Evolutionary conservation across 805 yeast genomes (phyloP).

Genomic region (Maudiozyma bulderi): DNA sequence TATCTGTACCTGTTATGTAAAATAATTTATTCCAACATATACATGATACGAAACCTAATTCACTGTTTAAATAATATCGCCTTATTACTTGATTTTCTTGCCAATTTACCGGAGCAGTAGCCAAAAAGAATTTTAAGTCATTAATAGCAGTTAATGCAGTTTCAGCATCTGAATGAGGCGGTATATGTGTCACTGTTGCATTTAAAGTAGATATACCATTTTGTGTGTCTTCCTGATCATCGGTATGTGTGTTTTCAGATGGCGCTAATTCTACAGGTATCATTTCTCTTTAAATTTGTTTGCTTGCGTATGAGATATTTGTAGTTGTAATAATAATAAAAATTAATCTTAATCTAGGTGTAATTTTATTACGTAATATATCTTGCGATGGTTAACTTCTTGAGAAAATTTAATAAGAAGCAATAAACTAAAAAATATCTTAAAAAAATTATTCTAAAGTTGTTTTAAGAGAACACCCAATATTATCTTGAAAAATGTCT

Average conservation of each 20-base stretch:
- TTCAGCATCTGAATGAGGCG: background rate
- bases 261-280: background rate
- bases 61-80: slow-evolving; percentile 74
- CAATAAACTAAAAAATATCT: too few relatives aligned
- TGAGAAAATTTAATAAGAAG: too few relatives aligned
- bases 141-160: slow-evolving; percentile 47
- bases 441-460: too few relatives aligned
- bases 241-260: background rate
- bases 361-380: too few relatives aligned
- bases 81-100: slow-evolving; percentile 80
- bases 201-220: background rate
- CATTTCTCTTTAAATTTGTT: background rate
- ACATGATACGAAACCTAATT: slow-evolving; percentile 85
- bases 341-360: background rate
- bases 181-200: background rate
- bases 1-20: slow-evolving; percentile 92
- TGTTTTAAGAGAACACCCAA: too few relatives aligned
- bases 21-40: slow-evolving; percentile 86
- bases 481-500: too few relatives aligned
- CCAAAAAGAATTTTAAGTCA: slow-evolving; percentile 75
- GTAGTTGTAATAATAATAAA: background rate
- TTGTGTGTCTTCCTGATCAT: background rate
- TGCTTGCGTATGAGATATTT: background rate
- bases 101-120: slow-evolving; percentile 95
- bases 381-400: too few relatives aligned